Evolutionary conservation across 169 alveolate species (phyloP).

Genomic region (Ophryocystis elektroscirrha): DNA sequence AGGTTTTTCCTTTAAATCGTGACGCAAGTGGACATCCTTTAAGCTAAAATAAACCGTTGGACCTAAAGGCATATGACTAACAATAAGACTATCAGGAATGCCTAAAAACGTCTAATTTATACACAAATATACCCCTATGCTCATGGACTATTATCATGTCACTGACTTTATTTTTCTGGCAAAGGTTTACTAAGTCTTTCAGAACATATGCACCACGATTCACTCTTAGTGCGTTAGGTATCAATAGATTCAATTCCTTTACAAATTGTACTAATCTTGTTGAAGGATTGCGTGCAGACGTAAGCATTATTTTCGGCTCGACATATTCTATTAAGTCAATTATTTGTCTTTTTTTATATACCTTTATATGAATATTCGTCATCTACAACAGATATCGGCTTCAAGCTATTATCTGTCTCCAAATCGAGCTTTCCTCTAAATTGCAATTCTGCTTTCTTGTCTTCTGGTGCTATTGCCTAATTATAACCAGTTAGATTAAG

Average conservation of each 20-base stretch:
- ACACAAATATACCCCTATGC: slow-evolving; percentile 48
- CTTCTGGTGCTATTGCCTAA: slow-evolving; percentile 20
- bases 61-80: slow-evolving; percentile 94
- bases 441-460: slow-evolving; percentile 42
- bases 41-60: slow-evolving; percentile 94
- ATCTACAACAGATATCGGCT: slow-evolving; percentile 57
- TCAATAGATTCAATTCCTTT: slow-evolving; percentile 73
- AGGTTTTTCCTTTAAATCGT: slow-evolving; percentile 78
- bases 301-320: slow-evolving; percentile 75
- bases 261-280: slow-evolving; percentile 70
- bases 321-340: slow-evolving; percentile 36
- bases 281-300: slow-evolving; percentile 87
- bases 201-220: slow-evolving; percentile 79
- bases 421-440: slow-evolving; percentile 29
- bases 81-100: slow-evolving; percentile 85
- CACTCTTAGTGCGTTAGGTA: slow-evolving; percentile 78
- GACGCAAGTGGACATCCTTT: slow-evolving; percentile 77
- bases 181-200: slow-evolving; percentile 69
- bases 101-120: slow-evolving; percentile 8
- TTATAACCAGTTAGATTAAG: too few species aligned
- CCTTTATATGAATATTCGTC: slow-evolving; percentile 39
- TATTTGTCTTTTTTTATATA: not conserved
- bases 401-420: slow-evolving; percentile 47
- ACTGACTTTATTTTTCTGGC: slow-evolving; percentile 69
- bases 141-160: slow-evolving; percentile 75